phyloP scores from a whole-genome alignment of 2,329 filamentous ascomycete genomes.

The Penicillium janthinellum region DNA sequence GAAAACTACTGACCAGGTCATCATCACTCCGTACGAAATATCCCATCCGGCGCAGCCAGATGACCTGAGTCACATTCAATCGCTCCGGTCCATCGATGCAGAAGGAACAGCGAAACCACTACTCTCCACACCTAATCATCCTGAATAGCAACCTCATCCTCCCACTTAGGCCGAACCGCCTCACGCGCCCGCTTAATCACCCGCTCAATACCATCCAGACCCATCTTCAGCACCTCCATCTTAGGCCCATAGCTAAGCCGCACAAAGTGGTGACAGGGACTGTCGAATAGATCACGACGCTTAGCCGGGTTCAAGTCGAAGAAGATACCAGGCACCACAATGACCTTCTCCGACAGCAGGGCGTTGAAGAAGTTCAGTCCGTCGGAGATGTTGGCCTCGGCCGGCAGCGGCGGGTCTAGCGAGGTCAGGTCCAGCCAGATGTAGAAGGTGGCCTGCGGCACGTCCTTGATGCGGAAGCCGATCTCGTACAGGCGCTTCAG shows the following conservation, averaged over 20 bases:
- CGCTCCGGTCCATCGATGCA: neutral
- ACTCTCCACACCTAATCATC: constrained; percentile 29
- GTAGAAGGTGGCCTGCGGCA: constrained; percentile 93
- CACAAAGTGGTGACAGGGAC: constrained; percentile 90
- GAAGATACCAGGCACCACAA: constrained; percentile 96
- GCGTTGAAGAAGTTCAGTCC: constrained; percentile 97
- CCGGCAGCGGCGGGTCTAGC: constrained; percentile 57
- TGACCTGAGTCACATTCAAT: neutral
- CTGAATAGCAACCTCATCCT: constrained; percentile 42
- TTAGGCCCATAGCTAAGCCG: constrained; percentile 81
- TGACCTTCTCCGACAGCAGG: constrained; percentile 89
- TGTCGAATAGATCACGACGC: constrained; percentile 88
- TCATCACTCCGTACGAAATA: neutral
- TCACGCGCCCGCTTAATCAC: constrained; percentile 61
- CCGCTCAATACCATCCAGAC: constrained; percentile 81
- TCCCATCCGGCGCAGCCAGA: neutral
- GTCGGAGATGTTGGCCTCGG: constrained; percentile 72
- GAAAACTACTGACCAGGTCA: neutral
- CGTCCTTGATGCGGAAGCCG: constrained; percentile 81
- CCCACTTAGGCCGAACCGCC: constrained; percentile 28
- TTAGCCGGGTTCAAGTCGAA: constrained; percentile 93
- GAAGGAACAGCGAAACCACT: neutral
- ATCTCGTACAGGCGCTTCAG: constrained; percentile 77
- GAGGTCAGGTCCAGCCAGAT: constrained; percentile 69
- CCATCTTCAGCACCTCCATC: constrained; percentile 76